Conservation (phyloP, 1,284 basidiomycete genomes). For the Marasmius tenuissimus region DNA sequence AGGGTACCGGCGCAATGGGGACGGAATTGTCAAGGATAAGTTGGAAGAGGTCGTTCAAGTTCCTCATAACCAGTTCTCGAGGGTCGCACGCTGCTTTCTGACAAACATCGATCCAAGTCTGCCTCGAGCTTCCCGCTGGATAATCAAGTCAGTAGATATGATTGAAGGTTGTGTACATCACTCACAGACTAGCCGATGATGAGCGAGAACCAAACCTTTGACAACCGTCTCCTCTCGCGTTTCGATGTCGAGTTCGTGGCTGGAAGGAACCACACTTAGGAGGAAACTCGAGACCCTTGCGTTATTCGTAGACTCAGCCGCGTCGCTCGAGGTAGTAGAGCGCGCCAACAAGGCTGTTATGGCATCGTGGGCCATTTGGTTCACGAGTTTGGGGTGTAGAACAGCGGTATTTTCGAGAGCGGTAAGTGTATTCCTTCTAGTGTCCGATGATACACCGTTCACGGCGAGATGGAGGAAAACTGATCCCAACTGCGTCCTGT, state of each 20-base stretch:
- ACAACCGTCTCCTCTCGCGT: slow-evolving; percentile 47
- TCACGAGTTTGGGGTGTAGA: slow-evolving; percentile 45
- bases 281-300: slow-evolving; percentile 50
- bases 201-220: slow-evolving; percentile 67
- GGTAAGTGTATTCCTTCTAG: slow-evolving; percentile 48
- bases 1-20: slow-evolving; percentile 42
- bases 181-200: slow-evolving; percentile 71
- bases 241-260: slow-evolving; percentile 34
- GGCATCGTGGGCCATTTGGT: slow-evolving; percentile 56
- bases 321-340: slow-evolving; percentile 18
- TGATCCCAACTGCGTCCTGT: slow-evolving; percentile 61
- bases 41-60: slow-evolving; percentile 51
- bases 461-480: slow-evolving; percentile 69
- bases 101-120: slow-evolving; percentile 84
- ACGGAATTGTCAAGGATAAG: slow-evolving; percentile 48
- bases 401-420: slow-evolving; percentile 39
- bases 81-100: slow-evolving; percentile 73
- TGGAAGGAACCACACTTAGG: slow-evolving; percentile 45
- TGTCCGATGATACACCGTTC: slow-evolving; percentile 51
- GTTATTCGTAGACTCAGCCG: slow-evolving; percentile 38
- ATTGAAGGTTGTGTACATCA: neutral
- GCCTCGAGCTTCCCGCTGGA: slow-evolving; percentile 53
- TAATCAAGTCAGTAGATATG: neutral
- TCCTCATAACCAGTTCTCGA: slow-evolving; percentile 51
- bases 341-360: slow-evolving; percentile 46